Evolutionary conservation across 2,329 filamentous ascomycete species (phyloP), one percentile per base, ranked within the genome.

Genomic region (Aspergillus pseudotamarii): DNA sequence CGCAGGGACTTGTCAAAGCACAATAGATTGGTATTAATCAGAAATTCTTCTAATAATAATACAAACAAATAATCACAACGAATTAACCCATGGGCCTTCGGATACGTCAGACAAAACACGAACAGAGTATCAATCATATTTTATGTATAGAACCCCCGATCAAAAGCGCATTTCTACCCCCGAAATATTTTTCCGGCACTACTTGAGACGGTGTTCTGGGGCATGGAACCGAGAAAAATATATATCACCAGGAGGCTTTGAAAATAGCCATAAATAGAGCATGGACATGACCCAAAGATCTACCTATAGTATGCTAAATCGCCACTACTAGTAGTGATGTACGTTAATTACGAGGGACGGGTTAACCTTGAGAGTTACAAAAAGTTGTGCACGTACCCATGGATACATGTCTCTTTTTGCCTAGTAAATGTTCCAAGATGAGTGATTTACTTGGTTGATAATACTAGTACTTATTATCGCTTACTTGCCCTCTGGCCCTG

Each of bases 1-100:
- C 62, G 58, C 64, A 67, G 58, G 46, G 50, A 59, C 28, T 19
- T 58, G 51, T 54, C 51, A 54, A 54, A 54, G 51, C 51, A 38
- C 51, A 55, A 26, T 55, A 14, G 26, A 38, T 55, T 34, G 21
- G 21, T 53, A 53, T 28, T 53, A n/a, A 32, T 53, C 19, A 34
- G n/a, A 55, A 23, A 38, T 26, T 14, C 11, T 55, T 21, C 16
- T 55, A 26, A 38, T 38, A 55, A 54, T 50, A 54, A 34, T 54
- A 36, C 16, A 11, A 36, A 14, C 16, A 8, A 23, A 14, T 32
- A 55, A 6, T 28, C 5, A 26, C 26, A 55, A 38, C 14, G 3
- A 6, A 23, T 8, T 38, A 6, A 38, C 21, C 28, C n/a, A 51
- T 51, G 4, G 10, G 19, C 28, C 4, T 34, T 51, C 28, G 30